Evolutionary conservation across 2,329 filamentous ascomycete species (phyloP).

Genomic region (Cercospora brassicicola): DNA sequence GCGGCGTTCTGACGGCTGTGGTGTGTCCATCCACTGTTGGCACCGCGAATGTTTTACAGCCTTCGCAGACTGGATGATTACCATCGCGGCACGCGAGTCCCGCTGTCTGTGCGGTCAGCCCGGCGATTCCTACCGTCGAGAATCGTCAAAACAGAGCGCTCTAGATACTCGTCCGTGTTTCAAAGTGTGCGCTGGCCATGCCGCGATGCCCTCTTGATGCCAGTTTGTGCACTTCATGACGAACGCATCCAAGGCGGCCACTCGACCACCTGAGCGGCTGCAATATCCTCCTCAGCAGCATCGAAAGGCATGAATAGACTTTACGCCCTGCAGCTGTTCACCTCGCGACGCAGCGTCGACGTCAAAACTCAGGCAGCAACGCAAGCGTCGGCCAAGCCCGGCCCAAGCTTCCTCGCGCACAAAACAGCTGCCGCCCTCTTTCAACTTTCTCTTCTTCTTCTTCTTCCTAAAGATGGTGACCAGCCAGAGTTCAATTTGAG

Average conservation of each 20-base stretch:
- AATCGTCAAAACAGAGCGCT: neutral
- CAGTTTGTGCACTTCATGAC: neutral
- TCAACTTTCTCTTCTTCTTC: neutral
- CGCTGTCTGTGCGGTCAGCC: too few relatives aligned
- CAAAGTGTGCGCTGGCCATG: neutral
- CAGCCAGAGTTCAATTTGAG: too few relatives aligned
- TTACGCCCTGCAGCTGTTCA: neutral
- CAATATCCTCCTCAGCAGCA: neutral
- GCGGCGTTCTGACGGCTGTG: neutral
- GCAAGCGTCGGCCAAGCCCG: neutral
- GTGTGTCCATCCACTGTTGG: too few relatives aligned
- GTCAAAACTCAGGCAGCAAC: neutral
- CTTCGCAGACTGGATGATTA: too few relatives aligned
- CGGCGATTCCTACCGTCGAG: too few relatives aligned
- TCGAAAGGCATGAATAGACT: neutral
- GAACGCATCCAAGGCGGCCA: neutral
- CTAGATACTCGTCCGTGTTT: neutral
- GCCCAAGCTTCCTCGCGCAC: neutral
- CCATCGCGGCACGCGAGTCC: too few relatives aligned
- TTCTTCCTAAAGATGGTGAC: too few relatives aligned
- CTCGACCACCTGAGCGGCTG: neutral
- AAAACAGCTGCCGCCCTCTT: neutral
- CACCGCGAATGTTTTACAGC: too few relatives aligned
- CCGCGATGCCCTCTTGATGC: neutral
- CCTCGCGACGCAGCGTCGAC: neutral